A percentile compares a stretch with the other conserved stretches of the same genome.
Evolutionary conservation across 768 basidiomycete species (phyloP).

Genomic region (Coprinopsis marcescibilis): DNA sequence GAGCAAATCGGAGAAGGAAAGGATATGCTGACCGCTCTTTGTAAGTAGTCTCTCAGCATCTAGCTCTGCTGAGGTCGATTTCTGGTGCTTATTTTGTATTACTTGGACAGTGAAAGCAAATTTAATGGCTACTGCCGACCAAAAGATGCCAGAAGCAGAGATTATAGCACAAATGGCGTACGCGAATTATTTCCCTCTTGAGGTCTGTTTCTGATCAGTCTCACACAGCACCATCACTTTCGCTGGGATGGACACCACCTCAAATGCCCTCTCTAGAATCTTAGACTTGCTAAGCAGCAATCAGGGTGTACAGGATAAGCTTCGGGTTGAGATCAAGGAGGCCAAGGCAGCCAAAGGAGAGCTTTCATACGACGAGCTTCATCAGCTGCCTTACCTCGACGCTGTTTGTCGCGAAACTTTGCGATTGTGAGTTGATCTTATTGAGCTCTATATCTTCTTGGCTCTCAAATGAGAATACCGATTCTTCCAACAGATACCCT

Average conservation of each 20-base stretch:
- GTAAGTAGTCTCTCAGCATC: too few relatives aligned
- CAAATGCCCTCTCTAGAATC: slow-evolving; percentile 17
- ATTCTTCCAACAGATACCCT: slow-evolving; percentile 14
- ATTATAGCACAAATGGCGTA: slow-evolving; percentile 30
- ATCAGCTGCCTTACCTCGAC: slow-evolving; percentile 31
- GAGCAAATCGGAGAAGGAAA: too few relatives aligned
- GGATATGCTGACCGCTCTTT: too few relatives aligned
- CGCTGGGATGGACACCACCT: slow-evolving; percentile 22
- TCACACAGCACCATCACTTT: slow-evolving; percentile 20
- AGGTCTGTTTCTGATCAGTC: not conserved
- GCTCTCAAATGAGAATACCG: not conserved
- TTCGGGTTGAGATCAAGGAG: slow-evolving; percentile 18
- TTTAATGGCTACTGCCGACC: slow-evolving; percentile 25
- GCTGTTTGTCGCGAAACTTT: slow-evolving; percentile 33
- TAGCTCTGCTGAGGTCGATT: too few relatives aligned
- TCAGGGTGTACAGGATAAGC: slow-evolving; percentile 17
- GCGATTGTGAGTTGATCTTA: slow-evolving; percentile 23
- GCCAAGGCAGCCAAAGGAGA: slow-evolving; percentile 22
- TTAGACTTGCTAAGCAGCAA: slow-evolving; percentile 15
- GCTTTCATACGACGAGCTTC: slow-evolving; percentile 32
- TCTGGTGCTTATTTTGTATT: too few relatives aligned
- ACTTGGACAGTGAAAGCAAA: slow-evolving; percentile 37
- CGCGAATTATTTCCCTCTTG: slow-evolving; percentile 7
- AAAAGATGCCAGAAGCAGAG: slow-evolving; percentile 30
- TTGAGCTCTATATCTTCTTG: not conserved